Conservation (phyloP, 2,329 filamentous ascomycete genomes). For the Botrytis paeoniae region DNA sequence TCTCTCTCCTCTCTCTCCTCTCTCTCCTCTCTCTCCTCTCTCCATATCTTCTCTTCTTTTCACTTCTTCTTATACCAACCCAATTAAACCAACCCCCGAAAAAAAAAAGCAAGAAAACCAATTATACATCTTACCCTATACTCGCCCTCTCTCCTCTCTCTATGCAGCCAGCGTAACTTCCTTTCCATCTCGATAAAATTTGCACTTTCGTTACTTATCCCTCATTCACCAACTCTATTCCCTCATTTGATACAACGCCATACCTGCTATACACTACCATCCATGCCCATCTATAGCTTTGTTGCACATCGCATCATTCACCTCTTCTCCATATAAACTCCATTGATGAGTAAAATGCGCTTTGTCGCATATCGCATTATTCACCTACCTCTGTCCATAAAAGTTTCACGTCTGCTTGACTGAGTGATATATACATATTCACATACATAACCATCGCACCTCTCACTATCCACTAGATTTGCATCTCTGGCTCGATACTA, state of each 20-base stretch:
- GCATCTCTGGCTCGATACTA: background rate
- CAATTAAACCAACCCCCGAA: no score
- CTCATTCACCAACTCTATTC: background rate
- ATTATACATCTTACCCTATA: no score
- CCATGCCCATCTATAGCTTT: background rate
- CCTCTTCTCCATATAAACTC: background rate
- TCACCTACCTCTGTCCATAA: background rate
- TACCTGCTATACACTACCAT: background rate
- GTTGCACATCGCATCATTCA: background rate
- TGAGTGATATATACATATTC: background rate
- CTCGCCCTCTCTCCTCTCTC: no score
- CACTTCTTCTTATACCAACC: no score
- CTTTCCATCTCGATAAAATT: no score
- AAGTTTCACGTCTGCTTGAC: background rate
- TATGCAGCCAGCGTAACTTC: no score
- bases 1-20: no score
- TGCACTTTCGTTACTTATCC: no score
- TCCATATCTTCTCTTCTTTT: no score
- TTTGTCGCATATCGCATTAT: background rate
- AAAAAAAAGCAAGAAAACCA: no score
- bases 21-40: no score
- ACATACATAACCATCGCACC: background rate
- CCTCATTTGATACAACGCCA: background rate
- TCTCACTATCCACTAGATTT: background rate
- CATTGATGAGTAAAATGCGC: background rate